Evolutionary conservation across 192 early-diverging fungal species (phyloP).

Genomic region (Spizellomyces sp.): DNA sequence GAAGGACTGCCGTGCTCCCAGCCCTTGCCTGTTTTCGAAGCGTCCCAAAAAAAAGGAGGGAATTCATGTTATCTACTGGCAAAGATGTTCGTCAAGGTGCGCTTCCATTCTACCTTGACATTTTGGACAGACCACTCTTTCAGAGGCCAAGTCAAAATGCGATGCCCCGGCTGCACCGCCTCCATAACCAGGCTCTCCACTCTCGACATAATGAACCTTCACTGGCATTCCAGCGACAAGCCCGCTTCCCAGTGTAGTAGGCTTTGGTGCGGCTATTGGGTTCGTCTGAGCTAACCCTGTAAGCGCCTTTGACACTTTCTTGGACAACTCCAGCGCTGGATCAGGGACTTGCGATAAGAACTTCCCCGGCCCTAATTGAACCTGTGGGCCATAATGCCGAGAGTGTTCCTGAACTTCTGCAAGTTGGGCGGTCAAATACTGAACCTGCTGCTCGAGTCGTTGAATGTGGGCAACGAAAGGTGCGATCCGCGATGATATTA

Average conservation of each 20-base stretch:
- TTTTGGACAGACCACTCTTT: slow-evolving; percentile 10
- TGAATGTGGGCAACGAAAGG: slow-evolving; percentile 15
- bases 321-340: slow-evolving; percentile 12
- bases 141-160: slow-evolving; percentile 14
- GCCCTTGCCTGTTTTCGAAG: background rate
- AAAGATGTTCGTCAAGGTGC: no score
- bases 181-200: background rate
- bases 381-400: background rate
- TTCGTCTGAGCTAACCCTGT: slow-evolving; percentile 5
- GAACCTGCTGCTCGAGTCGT: slow-evolving; percentile 5
- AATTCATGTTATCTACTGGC: background rate
- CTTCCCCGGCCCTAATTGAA: slow-evolving; percentile 12
- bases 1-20: slow-evolving; percentile 1
- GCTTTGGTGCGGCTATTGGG: slow-evolving; percentile 4
- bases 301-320: background rate
- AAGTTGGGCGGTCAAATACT: background rate
- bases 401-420: background rate
- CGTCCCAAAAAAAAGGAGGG: background rate
- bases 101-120: background rate
- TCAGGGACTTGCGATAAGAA: slow-evolving; percentile 8
- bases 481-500: background rate
- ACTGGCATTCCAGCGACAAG: slow-evolving; percentile 20
- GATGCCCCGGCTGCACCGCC: no score
- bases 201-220: slow-evolving; percentile 7
- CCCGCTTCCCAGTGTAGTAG: slow-evolving; percentile 1